Conservation (phyloP, 257 asterid species). For the Oldenlandia corymbosa region DNA sequence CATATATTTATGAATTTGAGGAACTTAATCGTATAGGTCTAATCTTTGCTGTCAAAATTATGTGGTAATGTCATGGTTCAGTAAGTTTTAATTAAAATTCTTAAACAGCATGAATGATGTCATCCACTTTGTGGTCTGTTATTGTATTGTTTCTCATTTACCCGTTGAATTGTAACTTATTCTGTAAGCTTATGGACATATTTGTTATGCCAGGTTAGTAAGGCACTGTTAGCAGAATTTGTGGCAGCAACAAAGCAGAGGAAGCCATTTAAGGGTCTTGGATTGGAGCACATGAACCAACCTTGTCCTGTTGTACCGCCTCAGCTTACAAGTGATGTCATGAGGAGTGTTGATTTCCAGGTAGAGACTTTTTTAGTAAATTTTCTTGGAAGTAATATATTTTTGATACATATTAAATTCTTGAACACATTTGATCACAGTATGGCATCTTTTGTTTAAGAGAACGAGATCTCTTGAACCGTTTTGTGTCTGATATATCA, state of each 20-base stretch:
- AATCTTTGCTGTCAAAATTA: neutral
- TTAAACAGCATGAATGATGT: neutral
- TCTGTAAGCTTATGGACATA: neutral
- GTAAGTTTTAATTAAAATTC: too few species aligned
- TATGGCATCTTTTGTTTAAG: slow-evolving; percentile 75
- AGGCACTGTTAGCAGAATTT: slow-evolving; percentile 77
- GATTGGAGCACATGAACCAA: slow-evolving; percentile 87
- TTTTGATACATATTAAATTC: slow-evolving; percentile 11
- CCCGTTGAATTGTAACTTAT: neutral
- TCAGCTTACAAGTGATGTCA: slow-evolving; percentile 38
- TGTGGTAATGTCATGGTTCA: too few species aligned
- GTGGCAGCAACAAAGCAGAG: slow-evolving; percentile 49
- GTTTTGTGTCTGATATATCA: slow-evolving; percentile 70
- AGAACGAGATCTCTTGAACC: slow-evolving; percentile 77
- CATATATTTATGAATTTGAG: neutral
- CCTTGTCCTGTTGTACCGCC: slow-evolving; percentile 61
- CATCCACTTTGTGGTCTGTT: neutral
- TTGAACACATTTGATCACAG: slow-evolving; percentile 31
- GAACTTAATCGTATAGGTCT: neutral
- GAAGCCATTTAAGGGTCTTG: slow-evolving; percentile 75
- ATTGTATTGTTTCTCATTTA: neutral
- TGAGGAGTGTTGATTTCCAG: slow-evolving; percentile 63
- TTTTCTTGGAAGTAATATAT: slow-evolving; percentile 10
- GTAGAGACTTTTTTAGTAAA: slow-evolving; percentile 29
- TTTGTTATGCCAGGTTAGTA: slow-evolving; percentile 63